Conservation (phyloP, 805 yeast species). For the Brettanomyces anomalus region DNA sequence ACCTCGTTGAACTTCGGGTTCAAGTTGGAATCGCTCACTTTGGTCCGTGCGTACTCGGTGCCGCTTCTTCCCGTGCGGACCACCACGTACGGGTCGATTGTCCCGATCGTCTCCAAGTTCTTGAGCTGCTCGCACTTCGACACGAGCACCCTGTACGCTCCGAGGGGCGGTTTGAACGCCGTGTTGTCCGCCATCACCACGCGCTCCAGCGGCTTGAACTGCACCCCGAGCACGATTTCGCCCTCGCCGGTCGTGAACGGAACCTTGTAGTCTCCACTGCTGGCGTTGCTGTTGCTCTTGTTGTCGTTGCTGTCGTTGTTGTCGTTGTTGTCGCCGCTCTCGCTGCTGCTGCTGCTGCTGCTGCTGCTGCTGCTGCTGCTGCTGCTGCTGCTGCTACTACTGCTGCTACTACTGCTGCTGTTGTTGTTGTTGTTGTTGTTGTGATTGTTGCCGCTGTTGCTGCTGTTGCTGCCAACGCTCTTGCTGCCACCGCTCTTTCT, state of each 20-base stretch:
- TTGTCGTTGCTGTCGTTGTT: no score
- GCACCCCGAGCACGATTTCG: constrained; percentile 42
- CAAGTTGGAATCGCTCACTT: constrained; percentile 41
- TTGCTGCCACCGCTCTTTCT: no score
- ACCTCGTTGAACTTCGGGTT: constrained; percentile 55
- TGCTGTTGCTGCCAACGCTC: no score
- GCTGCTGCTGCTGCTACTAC: no score
- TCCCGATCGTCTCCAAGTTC: constrained; percentile 58
- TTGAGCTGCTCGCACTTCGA: constrained; percentile 43
- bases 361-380: no score
- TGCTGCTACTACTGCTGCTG: no score
- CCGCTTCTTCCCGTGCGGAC: constrained; percentile 41
- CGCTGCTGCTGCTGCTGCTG: no score
- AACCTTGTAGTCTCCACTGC: constrained; percentile 43
- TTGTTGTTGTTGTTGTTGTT: no score
- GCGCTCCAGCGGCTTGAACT: constrained; percentile 65
- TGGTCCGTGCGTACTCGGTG: constrained; percentile 45
- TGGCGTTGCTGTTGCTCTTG: constrained; percentile 38
- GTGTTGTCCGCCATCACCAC: constrained; percentile 35
- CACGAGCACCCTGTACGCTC: constrained; percentile 53
- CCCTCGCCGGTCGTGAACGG: constrained; percentile 43
- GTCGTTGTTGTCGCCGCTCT: no score
- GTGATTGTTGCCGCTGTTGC: no score
- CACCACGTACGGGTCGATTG: constrained; percentile 66
- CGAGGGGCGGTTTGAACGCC: constrained; percentile 50